Base-by-base conservation (phyloP, 495 filamentous ascomycete genomes). In the Aeminium ludgeri region DNA sequence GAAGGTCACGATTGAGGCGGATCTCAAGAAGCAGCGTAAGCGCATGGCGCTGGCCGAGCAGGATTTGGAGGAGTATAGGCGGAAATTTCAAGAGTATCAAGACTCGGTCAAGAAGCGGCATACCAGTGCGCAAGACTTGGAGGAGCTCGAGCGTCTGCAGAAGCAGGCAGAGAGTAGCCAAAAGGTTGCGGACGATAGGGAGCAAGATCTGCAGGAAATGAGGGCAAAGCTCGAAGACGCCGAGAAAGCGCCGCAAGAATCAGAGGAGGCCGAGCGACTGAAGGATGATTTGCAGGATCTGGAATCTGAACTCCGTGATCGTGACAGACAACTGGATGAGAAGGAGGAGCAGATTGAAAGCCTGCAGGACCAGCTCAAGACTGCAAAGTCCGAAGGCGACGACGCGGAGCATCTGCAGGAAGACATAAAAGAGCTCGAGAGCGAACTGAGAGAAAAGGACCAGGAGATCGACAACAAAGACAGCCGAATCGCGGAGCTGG, bases 11-110 rank as follows among this genome's bases (percentile, higher is more conserved):
- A 78, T 96, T 69, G 76, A 86, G 53, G 72, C 74, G 36, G 89
- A 97, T 46, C 70, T 97, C 10, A 71, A 76, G 36, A 73, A 74
- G 38, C 89, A 86, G 59, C 76, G 77, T 52, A 94, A 93, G 56
- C 74, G 70, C 6, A 65, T 97, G 11, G 68, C 66, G 27, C 65
- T 70, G 30, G 84, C 84, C 20, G 84, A 95, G 62, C 79, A 78
- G 40, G 83, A 80, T 19, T 59, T 91, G 3, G 84, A 91, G 55
- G 62, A 67, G 35, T 92, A 84, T 53, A 66, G 75, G 34, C 67
- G 76, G 44, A 80, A 89, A 59, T 69, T 94, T 36, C 54, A 77
- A 29, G 84, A 93, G 41, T 63, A 86, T 32, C 76, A 69, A 19
- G 80, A 92, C 44, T 82, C 81, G 56, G 68, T 78, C 30, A 80